A percentile compares a stretch with the other conserved stretches of the same genome.
Conservation (phyloP, 768 basidiomycete genomes). For the Boletus speciosus region DNA sequence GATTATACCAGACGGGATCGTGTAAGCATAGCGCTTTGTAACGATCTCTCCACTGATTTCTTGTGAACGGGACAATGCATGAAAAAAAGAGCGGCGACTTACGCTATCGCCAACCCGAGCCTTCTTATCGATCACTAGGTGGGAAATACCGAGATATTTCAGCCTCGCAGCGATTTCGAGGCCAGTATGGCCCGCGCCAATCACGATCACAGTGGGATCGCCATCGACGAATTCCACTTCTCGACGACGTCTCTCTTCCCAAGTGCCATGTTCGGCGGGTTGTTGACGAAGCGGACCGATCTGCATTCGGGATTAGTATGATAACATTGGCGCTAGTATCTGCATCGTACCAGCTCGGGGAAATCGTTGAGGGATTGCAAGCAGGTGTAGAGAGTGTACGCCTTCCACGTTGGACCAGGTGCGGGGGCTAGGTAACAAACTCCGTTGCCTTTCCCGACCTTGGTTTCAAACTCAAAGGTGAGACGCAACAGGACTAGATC, state of each 20-base stretch:
- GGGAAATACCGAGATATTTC: conserved; percentile 51
- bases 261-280: conserved; percentile 49
- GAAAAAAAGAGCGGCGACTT: neutral
- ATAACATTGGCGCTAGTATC: neutral
- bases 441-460: conserved; percentile 48
- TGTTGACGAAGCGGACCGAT: conserved; percentile 41
- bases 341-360: conserved; percentile 41
- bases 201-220: conserved; percentile 56
- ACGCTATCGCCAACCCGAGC: conserved; percentile 47
- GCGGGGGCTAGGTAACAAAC: conserved; percentile 52
- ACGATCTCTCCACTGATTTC: conserved; percentile 47
- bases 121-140: conserved; percentile 57
- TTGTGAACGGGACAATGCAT: neutral
- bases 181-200: conserved; percentile 68
- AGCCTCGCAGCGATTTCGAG: conserved; percentile 64
- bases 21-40: conserved; percentile 59
- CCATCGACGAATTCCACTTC: conserved; percentile 45
- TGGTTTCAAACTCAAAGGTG: conserved; percentile 52
- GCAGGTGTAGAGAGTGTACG: conserved; percentile 56
- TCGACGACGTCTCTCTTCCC: conserved; percentile 44
- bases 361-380: conserved; percentile 55
- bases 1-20: conserved; percentile 50
- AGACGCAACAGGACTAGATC: conserved; percentile 58
- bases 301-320: conserved; percentile 5
- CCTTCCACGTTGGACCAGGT: conserved; percentile 50